phyloP scores from a whole-genome alignment of 1,284 basidiomycete genomes.

The Filobasidium uniguttulatum region DNA sequence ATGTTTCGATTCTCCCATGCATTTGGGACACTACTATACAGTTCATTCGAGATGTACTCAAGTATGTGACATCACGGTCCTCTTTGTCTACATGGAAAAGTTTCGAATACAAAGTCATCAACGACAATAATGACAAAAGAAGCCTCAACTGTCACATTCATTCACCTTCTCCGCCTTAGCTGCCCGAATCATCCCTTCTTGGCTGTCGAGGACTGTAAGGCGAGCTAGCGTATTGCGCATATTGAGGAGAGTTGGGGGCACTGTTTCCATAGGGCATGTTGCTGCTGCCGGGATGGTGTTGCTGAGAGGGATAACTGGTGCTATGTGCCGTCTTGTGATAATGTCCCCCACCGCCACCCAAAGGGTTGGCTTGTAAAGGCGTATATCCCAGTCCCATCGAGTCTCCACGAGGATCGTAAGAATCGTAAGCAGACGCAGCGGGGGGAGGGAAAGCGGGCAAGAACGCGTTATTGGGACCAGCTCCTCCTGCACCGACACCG shows the following conservation, averaged over 20 bases:
- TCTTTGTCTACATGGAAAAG: no score
- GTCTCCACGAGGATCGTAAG: slow-evolving; percentile 25
- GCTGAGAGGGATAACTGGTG: neutral
- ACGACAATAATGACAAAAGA: no score
- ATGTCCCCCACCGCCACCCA: no score
- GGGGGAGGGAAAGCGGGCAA: slow-evolving; percentile 34
- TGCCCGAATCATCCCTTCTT: no score
- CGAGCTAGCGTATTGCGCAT: neutral
- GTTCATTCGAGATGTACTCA: no score
- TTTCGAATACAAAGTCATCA: no score
- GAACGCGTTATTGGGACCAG: slow-evolving; percentile 13
- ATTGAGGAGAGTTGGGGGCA: neutral
- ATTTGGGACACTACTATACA: no score
- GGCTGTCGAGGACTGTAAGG: neutral
- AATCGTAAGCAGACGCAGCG: slow-evolving; percentile 32
- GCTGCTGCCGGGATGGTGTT: neutral
- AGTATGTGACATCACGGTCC: no score
- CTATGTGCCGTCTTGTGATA: neutral
- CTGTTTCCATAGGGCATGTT: no score
- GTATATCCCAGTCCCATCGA: slow-evolving; percentile 32
- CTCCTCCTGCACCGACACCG: neutral
- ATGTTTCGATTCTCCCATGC: no score
- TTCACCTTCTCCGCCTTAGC: no score
- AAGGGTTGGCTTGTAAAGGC: slow-evolving; percentile 24
- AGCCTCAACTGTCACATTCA: no score